Conservation (phyloP, 1,139 yeast genomes). For the Geotrichum reessii region DNA sequence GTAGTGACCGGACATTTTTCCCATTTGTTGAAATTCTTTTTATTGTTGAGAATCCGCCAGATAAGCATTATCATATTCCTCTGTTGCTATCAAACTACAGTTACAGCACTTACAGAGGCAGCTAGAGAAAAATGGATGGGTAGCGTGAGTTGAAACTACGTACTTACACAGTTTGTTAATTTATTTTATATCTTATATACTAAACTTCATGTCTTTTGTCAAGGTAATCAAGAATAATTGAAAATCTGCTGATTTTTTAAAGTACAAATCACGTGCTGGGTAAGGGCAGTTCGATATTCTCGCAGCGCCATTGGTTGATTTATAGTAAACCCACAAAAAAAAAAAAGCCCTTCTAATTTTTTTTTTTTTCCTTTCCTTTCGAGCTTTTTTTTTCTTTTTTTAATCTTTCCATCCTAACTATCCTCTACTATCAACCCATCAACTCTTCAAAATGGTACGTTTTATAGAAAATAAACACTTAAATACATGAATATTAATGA, state of each 20-base stretch:
- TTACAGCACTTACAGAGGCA: constrained; percentile 84
- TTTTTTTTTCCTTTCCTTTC: background rate
- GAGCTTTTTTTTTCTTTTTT: background rate
- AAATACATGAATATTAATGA: too few relatives aligned
- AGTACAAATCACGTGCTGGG: background rate
- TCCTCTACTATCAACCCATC: background rate
- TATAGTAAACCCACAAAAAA: background rate
- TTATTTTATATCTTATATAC: too few relatives aligned
- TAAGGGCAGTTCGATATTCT: background rate
- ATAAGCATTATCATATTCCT: constrained; percentile 82
- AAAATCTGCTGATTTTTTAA: background rate
- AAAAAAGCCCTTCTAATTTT: too few relatives aligned
- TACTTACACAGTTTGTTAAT: too few relatives aligned
- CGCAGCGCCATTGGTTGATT: background rate
- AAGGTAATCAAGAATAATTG: too few relatives aligned
- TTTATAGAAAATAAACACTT: too few relatives aligned
- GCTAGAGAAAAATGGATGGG: too few relatives aligned
- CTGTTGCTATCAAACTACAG: constrained; percentile 74
- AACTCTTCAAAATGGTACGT: background rate
- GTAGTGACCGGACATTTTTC: constrained; percentile 52
- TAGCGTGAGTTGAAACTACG: background rate
- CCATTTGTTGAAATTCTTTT: constrained; percentile 79
- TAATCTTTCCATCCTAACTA: background rate
- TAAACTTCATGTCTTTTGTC: too few relatives aligned
- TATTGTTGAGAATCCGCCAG: constrained; percentile 59